Conservation (phyloP, 2,329 filamentous ascomycete genomes). For the Pseudocercospora fijiensis region DNA sequence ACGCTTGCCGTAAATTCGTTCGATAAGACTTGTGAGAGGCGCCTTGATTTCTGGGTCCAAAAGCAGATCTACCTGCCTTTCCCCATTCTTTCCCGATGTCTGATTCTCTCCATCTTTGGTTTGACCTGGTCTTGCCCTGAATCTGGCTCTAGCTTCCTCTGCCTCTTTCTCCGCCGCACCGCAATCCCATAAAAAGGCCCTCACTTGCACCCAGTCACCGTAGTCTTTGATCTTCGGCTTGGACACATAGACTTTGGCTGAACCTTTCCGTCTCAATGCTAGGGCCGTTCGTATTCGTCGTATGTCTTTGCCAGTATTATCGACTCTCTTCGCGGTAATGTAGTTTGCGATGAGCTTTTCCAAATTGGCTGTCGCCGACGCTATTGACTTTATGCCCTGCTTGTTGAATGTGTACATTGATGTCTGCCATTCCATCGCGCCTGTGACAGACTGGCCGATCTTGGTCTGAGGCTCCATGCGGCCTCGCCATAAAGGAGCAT, state of each 20-base stretch:
- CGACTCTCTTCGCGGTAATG: conserved; percentile 25
- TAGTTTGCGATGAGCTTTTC: conserved; percentile 30
- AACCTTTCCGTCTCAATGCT: conserved; percentile 25
- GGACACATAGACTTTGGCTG: conserved; percentile 28
- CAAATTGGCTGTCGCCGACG: conserved; percentile 25
- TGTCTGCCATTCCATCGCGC: conserved; percentile 33
- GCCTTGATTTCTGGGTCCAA: conserved; percentile 20
- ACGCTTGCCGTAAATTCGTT: conserved; percentile 34
- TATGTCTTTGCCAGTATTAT: conserved; percentile 24
- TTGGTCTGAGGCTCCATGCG: conserved; percentile 20
- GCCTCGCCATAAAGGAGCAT: conserved; percentile 21
- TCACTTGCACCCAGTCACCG: conserved; percentile 28
- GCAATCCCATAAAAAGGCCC: conserved; percentile 30
- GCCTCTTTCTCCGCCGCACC: conserved; percentile 10
- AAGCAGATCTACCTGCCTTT: conserved; percentile 14
- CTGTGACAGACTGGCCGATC: conserved; percentile 25
- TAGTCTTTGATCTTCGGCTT: conserved; percentile 31
- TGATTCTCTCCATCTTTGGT: background rate
- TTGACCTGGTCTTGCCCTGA: background rate
- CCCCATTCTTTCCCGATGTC: background rate
- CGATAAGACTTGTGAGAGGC: conserved; percentile 20
- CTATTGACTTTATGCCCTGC: conserved; percentile 26
- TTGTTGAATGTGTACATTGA: conserved; percentile 32
- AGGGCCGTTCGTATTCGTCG: conserved; percentile 27
- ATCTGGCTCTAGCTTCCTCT: background rate